phyloP scores from a whole-genome alignment of 805 yeast genomes.

The Candida methanosorbosa region DNA sequence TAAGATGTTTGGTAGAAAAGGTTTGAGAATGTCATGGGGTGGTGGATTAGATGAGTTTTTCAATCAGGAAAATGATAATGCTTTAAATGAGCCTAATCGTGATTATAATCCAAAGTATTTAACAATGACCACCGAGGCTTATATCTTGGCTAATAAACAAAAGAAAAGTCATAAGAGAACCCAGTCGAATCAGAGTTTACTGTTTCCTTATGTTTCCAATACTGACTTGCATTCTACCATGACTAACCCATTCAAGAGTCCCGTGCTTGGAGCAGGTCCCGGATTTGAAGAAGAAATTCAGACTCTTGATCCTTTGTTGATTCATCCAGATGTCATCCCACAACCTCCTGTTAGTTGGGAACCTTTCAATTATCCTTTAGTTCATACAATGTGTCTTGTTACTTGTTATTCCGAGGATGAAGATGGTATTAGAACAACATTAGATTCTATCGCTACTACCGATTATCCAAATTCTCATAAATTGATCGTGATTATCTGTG shows the following conservation, averaged over 20 bases:
- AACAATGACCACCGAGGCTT: conserved; percentile 62
- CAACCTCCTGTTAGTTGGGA: conserved; percentile 88
- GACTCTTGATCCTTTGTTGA: conserved; percentile 47
- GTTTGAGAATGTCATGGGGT: conserved; percentile 29
- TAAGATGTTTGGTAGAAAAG: conserved; percentile 29
- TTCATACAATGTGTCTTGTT: conserved; percentile 66
- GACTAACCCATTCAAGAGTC: conserved; percentile 20
- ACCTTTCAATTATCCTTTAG: conserved; percentile 77
- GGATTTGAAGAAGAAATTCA: conserved; percentile 29
- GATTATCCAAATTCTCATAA: conserved; percentile 95
- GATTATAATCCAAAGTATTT: conserved; percentile 37
- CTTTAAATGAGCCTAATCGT: neutral
- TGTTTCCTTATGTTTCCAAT: conserved; percentile 6
- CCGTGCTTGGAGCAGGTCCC: conserved; percentile 7
- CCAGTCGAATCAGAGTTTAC: conserved; percentile 7
- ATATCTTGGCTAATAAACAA: conserved; percentile 11
- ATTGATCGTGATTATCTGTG: conserved; percentile 77
- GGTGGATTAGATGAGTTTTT: conserved; percentile 26
- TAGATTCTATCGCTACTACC: conserved; percentile 91
- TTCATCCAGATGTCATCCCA: conserved; percentile 74
- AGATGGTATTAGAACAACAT: conserved; percentile 74
- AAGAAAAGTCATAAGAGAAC: conserved; percentile 5
- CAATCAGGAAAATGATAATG: conserved; percentile 5
- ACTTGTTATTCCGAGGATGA: conserved; percentile 95
- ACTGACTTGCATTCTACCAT: conserved; percentile 22